These are phyloP conservation scores for Penicillium sp. DNA, from an alignment of 2,329 filamentous ascomycete genomes.

Conservation along the genomic window DNA sequence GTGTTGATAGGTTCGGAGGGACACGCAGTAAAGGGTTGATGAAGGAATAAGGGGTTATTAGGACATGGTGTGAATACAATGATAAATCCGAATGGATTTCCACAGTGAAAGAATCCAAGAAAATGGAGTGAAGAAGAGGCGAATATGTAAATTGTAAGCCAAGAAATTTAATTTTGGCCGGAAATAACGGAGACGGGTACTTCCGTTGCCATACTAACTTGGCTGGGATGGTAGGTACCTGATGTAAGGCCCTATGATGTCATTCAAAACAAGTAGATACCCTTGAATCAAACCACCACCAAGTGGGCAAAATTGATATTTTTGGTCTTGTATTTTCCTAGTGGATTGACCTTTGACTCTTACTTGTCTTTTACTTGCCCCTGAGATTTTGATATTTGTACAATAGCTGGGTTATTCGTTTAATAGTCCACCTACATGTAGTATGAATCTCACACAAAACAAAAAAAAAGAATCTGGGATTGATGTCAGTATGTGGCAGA, in stretches of 20 bases:
- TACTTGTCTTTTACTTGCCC: background rate
- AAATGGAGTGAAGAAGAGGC: background rate
- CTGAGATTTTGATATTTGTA: background rate
- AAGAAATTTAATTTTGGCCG: conserved; percentile 14
- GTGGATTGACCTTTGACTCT: background rate
- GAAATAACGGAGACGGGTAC: conserved; percentile 23
- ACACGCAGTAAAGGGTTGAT: background rate
- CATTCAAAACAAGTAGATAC: conserved; percentile 11
- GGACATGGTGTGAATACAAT: conserved; percentile 5
- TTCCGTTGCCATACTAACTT: conserved; percentile 16
- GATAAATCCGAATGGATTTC: conserved; percentile 1
- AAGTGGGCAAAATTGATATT: too few relatives aligned
- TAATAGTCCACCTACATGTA: background rate
- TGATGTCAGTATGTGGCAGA: background rate
- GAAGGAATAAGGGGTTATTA: background rate
- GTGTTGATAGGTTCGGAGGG: background rate
- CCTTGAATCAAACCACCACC: background rate
- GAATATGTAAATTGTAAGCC: background rate
- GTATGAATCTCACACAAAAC: background rate
- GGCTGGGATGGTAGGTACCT: conserved; percentile 17
- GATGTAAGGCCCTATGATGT: conserved; percentile 29
- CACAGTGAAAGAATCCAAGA: background rate
- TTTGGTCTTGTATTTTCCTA: too few relatives aligned
- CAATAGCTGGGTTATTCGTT: background rate
- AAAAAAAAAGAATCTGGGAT: background rate